These are phyloP conservation scores for Antarctomyces pellizariae DNA, from an alignment of 495 filamentous ascomycete genomes.

Conservation along the genomic window DNA sequence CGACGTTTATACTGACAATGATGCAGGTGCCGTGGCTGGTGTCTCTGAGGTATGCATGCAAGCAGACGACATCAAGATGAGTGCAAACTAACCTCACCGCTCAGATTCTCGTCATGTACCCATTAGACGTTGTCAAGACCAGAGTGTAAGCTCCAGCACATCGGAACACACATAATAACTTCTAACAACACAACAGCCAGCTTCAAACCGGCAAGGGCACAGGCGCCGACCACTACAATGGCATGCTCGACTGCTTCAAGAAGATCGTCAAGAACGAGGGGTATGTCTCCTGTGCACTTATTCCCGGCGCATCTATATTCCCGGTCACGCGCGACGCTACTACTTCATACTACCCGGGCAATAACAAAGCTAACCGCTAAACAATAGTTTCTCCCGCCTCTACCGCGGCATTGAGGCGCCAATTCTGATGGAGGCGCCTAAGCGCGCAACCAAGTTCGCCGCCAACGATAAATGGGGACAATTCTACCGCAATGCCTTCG, in stretches of 20 bases:
- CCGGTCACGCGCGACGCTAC: too few species aligned
- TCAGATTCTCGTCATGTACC: slow-evolving; percentile 42
- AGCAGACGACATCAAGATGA: slow-evolving; percentile 1
- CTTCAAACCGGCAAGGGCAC: slow-evolving; percentile 49
- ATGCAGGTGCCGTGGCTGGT: slow-evolving; percentile 55
- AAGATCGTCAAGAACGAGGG: slow-evolving; percentile 93
- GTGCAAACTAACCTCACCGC: slow-evolving; percentile 3
- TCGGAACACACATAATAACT: background rate
- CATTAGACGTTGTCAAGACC: slow-evolving; percentile 94
- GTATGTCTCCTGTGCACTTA: slow-evolving; percentile 21
- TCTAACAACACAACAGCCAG: slow-evolving; percentile 35
- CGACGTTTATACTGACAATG: slow-evolving; percentile 8
- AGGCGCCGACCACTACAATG: slow-evolving; percentile 67
- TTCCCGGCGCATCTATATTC: too few species aligned
- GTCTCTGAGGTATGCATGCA: slow-evolving; percentile 50
- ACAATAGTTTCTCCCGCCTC: slow-evolving; percentile 52
- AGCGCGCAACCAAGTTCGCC: slow-evolving; percentile 95
- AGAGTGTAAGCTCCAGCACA: slow-evolving; percentile 45
- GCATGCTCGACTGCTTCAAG: slow-evolving; percentile 91
- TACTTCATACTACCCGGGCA: background rate
- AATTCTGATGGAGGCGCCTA: slow-evolving; percentile 96
- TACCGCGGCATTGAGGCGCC: slow-evolving; percentile 93
- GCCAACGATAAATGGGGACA: slow-evolving; percentile 96
- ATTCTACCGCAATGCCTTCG: slow-evolving; percentile 70
- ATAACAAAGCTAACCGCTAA: background rate